phyloP scores from a whole-genome alignment of 192 early-diverging fungal genomes.

The Dimargaris cristalligena region DNA sequence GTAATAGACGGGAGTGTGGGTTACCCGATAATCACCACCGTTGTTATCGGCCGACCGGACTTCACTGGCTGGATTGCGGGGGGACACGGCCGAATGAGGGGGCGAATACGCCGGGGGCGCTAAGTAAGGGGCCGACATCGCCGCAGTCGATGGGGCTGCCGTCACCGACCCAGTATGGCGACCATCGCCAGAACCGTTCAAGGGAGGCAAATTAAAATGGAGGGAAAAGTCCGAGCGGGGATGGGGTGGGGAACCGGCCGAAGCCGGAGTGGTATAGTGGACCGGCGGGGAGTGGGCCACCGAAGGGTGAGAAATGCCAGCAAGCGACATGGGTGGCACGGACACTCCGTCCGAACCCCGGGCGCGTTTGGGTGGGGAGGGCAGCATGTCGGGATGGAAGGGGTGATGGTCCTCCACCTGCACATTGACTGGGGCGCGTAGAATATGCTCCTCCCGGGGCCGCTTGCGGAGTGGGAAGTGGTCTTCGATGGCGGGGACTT shows the following conservation, averaged over 20 bases:
- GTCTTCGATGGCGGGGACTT: conserved; percentile 2
- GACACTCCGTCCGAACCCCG: neutral
- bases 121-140: too few species aligned
- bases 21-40: too few species aligned
- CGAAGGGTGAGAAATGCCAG: neutral
- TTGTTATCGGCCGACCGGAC: too few species aligned
- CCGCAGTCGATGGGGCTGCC: too few species aligned
- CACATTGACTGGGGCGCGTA: neutral
- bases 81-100: too few species aligned
- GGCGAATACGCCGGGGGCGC: too few species aligned
- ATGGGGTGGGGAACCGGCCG: neutral
- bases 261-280: neutral
- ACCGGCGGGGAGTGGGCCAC: neutral
- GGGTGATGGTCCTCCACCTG: neutral
- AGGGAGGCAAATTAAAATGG: neutral
- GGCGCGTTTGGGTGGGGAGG: neutral
- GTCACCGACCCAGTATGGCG: too few species aligned
- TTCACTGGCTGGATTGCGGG: too few species aligned
- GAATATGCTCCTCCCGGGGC: conserved; percentile 2
- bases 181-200: neutral
- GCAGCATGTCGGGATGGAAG: neutral
- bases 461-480: conserved; percentile 1
- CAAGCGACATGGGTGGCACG: neutral
- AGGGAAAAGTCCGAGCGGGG: neutral
- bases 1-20: too few species aligned